Evolutionary conservation across 176 grass and related monocot genomes (phyloP).

Genomic region (Cocos nucifera): DNA sequence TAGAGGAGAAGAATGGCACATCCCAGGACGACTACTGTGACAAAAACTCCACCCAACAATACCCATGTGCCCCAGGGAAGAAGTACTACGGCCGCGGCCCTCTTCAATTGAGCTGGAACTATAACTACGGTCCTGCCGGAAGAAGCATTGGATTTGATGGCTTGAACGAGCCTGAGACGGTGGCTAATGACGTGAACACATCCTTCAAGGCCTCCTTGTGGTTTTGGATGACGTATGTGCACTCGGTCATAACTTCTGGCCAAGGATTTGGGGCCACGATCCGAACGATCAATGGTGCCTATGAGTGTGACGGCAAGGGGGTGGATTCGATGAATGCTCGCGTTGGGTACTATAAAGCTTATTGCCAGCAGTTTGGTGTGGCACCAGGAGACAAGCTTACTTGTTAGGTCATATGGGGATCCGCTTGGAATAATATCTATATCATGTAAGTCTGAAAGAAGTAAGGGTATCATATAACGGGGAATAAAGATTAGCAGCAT

Average conservation of each 20-base stretch:
- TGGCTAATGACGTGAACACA: neutral
- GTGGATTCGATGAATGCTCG: neutral
- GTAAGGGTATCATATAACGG: too few species aligned
- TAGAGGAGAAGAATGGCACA: too few species aligned
- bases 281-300: neutral
- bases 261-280: neutral
- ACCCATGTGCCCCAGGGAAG: neutral
- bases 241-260: neutral
- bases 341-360: neutral
- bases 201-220: conserved; percentile 8
- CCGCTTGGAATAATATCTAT: too few species aligned
- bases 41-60: neutral
- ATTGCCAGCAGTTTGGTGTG: neutral
- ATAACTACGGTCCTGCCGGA: conserved; percentile 2
- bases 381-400: too few species aligned
- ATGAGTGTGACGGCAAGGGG: neutral
- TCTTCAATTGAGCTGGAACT: conserved; percentile 8
- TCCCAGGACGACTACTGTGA: too few species aligned
- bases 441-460: too few species aligned
- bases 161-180: neutral
- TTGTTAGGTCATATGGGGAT: too few species aligned
- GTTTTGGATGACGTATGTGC: neutral
- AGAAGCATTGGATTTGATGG: neutral
- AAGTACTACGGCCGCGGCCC: conserved; percentile 1
- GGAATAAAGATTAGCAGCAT: too few species aligned